Percentiles rank a stretch among this genome's conserved stretches.
phyloP scores from a whole-genome alignment of 169 alveolate species.

The Babesia ovis region DNA sequence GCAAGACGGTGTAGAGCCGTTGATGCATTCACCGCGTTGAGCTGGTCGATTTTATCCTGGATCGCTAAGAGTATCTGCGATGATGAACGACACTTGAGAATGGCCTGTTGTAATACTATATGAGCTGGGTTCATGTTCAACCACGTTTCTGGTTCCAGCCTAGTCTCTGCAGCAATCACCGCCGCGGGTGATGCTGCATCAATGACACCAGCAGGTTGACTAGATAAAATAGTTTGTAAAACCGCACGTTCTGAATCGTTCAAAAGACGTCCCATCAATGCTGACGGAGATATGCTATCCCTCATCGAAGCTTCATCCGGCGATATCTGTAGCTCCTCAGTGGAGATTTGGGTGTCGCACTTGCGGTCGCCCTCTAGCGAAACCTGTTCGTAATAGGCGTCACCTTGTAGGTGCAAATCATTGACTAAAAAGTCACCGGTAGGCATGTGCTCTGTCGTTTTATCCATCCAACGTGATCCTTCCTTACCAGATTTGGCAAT shows the following conservation, averaged over 20 bases:
- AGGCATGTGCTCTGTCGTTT: neutral
- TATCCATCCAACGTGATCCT: conserved; percentile 15
- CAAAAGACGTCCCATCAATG: neutral
- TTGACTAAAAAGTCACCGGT: conserved; percentile 28
- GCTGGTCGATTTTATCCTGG: conserved; percentile 34
- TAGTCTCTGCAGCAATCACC: conserved; percentile 53
- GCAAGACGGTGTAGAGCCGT: conserved; percentile 68
- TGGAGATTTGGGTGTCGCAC: neutral
- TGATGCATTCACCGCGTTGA: conserved; percentile 56
- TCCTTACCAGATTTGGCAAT: too few relatives aligned
- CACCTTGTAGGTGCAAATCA: conserved; percentile 51
- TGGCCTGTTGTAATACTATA: conserved; percentile 52
- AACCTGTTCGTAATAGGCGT: conserved; percentile 41
- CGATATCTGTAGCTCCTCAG: conserved; percentile 4
- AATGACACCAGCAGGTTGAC: conserved; percentile 15
- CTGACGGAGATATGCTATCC: conserved; percentile 31
- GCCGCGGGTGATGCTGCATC: conserved; percentile 69
- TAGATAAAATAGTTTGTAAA: conserved; percentile 15
- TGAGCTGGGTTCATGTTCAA: conserved; percentile 66
- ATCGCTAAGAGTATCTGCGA: conserved; percentile 43
- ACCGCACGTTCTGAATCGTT: conserved; percentile 13
- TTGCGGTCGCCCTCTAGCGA: neutral
- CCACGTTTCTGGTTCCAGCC: conserved; percentile 69
- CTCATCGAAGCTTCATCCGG: conserved; percentile 24
- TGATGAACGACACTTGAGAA: conserved; percentile 40